phyloP scores from a whole-genome alignment of 148 eudicot species.

The Nyssa sinensis region DNA sequence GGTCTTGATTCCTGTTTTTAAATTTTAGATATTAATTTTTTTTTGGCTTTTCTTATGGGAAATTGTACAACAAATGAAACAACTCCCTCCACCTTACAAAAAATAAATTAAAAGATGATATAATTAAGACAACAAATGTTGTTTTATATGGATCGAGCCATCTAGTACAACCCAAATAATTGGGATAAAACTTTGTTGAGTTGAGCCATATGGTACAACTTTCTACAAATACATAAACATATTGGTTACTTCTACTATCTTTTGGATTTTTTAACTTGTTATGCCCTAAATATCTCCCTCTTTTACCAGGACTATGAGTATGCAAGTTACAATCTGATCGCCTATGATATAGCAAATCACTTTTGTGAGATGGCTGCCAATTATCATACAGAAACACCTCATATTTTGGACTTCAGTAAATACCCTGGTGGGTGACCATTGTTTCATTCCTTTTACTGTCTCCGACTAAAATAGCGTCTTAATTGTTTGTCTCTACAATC shows the following conservation, averaged over 20 bases:
- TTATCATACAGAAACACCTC: conserved; percentile 93
- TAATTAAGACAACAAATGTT: background rate
- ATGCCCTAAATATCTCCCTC: background rate
- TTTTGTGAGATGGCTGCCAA: conserved; percentile 98
- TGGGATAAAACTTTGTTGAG: too few relatives aligned
- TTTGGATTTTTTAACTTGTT: background rate
- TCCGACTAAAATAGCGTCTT: background rate
- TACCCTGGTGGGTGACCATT: conserved; percentile 67
- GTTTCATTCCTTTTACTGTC: background rate
- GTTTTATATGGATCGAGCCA: background rate
- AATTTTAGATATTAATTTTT: background rate
- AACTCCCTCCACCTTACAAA: background rate
- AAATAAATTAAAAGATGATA: background rate
- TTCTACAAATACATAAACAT: too few relatives aligned
- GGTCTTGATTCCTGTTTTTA: too few relatives aligned
- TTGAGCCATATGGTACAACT: too few relatives aligned
- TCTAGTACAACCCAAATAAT: too few relatives aligned
- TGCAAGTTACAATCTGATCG: conserved; percentile 75
- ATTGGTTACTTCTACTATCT: background rate
- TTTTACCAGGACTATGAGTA: conserved; percentile 83
- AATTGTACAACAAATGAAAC: background rate
- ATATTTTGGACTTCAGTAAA: conserved; percentile 71
- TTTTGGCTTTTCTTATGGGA: background rate
- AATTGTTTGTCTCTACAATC: background rate
- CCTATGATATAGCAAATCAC: conserved; percentile 90